Base-by-base conservation (phyloP, 2,329 filamentous ascomycete genomes). In the Clarireedia monteithiana region DNA sequence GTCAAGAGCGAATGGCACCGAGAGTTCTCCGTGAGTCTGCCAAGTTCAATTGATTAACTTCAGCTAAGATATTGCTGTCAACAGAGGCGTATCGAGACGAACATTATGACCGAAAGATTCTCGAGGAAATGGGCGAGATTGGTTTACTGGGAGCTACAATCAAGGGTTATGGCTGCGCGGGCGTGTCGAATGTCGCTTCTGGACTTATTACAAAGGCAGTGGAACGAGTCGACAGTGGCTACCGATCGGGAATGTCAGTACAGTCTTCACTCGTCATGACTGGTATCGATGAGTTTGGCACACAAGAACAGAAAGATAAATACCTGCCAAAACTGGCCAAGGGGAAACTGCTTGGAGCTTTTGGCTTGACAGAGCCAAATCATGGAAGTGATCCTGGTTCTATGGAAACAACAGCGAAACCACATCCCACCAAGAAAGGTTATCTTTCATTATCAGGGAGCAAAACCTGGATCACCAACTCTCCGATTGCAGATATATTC, bases 401-500 rank as follows among this genome's bases (percentile, higher is more conserved):
- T 38, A 92, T 96, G 89, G 91, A 96, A 77, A 90, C 86, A 5
- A 79, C 81, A 9, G 91, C 91, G n/a, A 89, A 85, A 69, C 84
- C 85, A 49, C 90, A 96, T 69, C 88, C 90, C 5, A 85, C 82
- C 6, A 91, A 91, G 76, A 86, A 88, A 67, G 91, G 90, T 1
- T 89, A 90, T 70, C 88, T 86, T 65, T 81, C 84, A 45, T 74
- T 96, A 38, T 89, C 85, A 47, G 91, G 91, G 1, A 76, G 88
- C 50, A 96, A 96, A 77, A 96, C 91, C 0, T 96, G 91, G 91
- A 96, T 96, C 69, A 96, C 91, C 14, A 96, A 96, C 72, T 92
- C 88, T 6, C 91, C 91, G 3, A 95, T 96, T 64, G 83, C 90
- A 1, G 89, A 95, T 64, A 79, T 95, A 2, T 73, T 95, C 52